Percentiles rank a stretch among this genome's conserved stretches.
Evolutionary conservation across 129 eudicot genomes (phyloP).

Genomic region (Lactuca saligna): DNA sequence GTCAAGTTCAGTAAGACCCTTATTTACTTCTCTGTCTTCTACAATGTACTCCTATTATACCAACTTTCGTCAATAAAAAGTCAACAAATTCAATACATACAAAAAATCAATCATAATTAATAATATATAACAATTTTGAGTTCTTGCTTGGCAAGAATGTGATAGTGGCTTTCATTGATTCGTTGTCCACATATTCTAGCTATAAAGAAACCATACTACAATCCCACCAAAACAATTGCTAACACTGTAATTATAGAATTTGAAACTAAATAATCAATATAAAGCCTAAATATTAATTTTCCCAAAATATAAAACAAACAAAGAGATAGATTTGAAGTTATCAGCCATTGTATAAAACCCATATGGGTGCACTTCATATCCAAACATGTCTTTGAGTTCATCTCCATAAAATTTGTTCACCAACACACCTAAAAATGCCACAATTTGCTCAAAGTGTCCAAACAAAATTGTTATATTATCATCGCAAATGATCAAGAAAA

Average conservation of each 20-base stretch:
- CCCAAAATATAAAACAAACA: neutral
- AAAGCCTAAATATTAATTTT: neutral
- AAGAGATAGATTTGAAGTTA: conserved; percentile 27
- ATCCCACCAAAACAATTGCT: conserved; percentile 91
- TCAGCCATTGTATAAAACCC: conserved; percentile 98
- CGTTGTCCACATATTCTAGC: conserved; percentile 98
- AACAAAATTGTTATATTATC: conserved; percentile 8
- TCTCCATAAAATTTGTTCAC: conserved; percentile 92
- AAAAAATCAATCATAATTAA: too few relatives aligned
- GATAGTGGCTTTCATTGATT: conserved; percentile 96
- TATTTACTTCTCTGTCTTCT: conserved; percentile 80
- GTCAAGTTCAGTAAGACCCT: conserved; percentile 68
- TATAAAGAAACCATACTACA: conserved; percentile 96
- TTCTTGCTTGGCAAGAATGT: conserved; percentile 98
- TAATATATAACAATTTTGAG: conserved; percentile 64
- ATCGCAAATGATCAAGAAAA: too few relatives aligned
- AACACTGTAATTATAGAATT: conserved; percentile 51
- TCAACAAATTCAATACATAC: too few relatives aligned
- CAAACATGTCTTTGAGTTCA: conserved; percentile 95
- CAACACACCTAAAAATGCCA: conserved; percentile 70
- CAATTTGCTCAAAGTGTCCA: conserved; percentile 61
- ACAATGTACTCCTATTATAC: conserved; percentile 68
- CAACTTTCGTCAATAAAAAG: conserved; percentile 7
- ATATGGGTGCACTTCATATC: conserved; percentile 95
- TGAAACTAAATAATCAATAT: too few relatives aligned